phyloP scores from a whole-genome alignment of 768 basidiomycete genomes.

The Amylocystis lapponica region DNA sequence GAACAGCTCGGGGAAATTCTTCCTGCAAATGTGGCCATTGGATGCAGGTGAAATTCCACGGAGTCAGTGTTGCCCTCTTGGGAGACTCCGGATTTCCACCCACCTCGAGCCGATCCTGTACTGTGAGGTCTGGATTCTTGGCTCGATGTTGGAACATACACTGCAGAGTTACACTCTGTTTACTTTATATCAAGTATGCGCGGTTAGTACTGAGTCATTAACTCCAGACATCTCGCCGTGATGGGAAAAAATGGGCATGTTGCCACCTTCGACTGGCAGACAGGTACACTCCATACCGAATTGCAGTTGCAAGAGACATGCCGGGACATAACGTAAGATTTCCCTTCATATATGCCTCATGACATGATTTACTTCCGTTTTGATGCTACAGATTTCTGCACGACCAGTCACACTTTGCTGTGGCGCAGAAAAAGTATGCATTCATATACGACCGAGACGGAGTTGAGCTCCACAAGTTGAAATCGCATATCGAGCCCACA shows the following conservation, averaged over 20 bases:
- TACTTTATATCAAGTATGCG: too few species aligned
- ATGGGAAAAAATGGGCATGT: constrained; percentile 81
- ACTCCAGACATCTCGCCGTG: constrained; percentile 79
- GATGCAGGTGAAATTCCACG: too few species aligned
- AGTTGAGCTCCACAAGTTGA: constrained; percentile 84
- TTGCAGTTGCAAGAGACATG: constrained; percentile 87
- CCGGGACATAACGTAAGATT: constrained; percentile 79
- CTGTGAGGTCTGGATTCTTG: neutral
- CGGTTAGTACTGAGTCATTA: too few species aligned
- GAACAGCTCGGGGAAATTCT: too few species aligned
- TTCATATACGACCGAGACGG: constrained; percentile 95
- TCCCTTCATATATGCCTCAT: neutral
- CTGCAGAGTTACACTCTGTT: too few species aligned
- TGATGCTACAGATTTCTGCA: constrained; percentile 66
- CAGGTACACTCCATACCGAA: constrained; percentile 80
- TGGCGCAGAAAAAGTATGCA: constrained; percentile 93
- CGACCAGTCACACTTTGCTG: constrained; percentile 89
- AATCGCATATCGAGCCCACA: constrained; percentile 83
- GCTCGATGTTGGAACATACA: neutral
- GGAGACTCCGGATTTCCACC: too few species aligned
- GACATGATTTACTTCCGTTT: constrained; percentile 5
- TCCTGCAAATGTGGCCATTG: too few species aligned
- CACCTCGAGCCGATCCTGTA: too few species aligned
- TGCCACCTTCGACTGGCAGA: constrained; percentile 91
- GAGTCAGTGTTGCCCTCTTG: too few species aligned